phyloP scores from a whole-genome alignment of 768 basidiomycete species.

The Coprinopsis cinerea region DNA sequence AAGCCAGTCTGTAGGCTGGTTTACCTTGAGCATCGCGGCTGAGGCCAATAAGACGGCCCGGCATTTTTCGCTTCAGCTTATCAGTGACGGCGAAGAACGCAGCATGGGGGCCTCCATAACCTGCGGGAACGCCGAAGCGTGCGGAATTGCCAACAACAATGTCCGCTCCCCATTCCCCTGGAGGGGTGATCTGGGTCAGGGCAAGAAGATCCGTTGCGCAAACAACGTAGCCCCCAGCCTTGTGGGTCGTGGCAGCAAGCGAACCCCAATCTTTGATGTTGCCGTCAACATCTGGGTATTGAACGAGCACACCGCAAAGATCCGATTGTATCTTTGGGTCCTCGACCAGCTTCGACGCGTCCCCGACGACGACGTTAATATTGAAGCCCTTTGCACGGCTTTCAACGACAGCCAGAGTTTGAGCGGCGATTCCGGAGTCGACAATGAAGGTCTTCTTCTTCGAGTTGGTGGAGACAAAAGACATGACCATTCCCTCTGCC shows the following conservation, averaged over 20 bases:
- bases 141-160: slow-evolving; percentile 93
- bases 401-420: slow-evolving; percentile 83
- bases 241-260: slow-evolving; percentile 66
- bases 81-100: slow-evolving; percentile 97
- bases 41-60: slow-evolving; percentile 90
- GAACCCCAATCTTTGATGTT: slow-evolving; percentile 65
- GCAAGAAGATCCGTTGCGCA: slow-evolving; percentile 92
- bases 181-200: slow-evolving; percentile 87
- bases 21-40: slow-evolving; percentile 82
- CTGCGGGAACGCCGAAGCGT: slow-evolving; percentile 93
- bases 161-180: slow-evolving; percentile 98
- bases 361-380: slow-evolving; percentile 71
- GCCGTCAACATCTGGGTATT: slow-evolving; percentile 93
- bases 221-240: slow-evolving; percentile 71
- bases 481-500: slow-evolving; percentile 96
- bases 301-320: slow-evolving; percentile 83
- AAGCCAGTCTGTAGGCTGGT: slow-evolving; percentile 84
- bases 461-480: slow-evolving; percentile 58
- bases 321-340: slow-evolving; percentile 52
- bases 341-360: slow-evolving; percentile 44
- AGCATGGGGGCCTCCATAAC: slow-evolving; percentile 97
- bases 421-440: slow-evolving; percentile 76
- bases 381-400: slow-evolving; percentile 94
- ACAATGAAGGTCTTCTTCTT: slow-evolving; percentile 84
- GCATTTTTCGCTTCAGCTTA: slow-evolving; percentile 94